Percentiles rank a stretch among this genome's conserved stretches.
Conservation (phyloP, 768 basidiomycete genomes). For the Hydnomerulius pinastri region DNA sequence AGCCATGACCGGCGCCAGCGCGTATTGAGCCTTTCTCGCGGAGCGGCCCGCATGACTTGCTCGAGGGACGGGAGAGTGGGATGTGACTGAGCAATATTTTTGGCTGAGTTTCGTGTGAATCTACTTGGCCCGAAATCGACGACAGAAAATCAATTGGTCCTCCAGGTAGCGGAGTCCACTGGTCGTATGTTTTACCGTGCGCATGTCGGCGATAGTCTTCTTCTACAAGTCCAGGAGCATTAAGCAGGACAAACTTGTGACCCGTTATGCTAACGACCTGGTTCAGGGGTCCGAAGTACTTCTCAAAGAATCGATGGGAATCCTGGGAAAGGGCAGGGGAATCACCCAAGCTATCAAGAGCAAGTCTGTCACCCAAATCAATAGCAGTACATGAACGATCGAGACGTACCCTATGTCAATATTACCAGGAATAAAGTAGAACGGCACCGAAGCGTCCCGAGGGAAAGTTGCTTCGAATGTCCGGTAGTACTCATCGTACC, state of each 20-base stretch:
- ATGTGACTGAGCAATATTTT: conserved; percentile 82
- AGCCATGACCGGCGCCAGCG: conserved; percentile 77
- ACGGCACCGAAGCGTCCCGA: conserved; percentile 37
- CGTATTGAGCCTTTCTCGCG: conserved; percentile 74
- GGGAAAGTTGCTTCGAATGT: conserved; percentile 67
- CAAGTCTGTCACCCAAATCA: background rate
- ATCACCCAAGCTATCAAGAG: conserved; percentile 51
- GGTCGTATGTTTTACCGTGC: conserved; percentile 47
- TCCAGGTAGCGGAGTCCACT: conserved; percentile 54
- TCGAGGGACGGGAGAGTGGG: conserved; percentile 75
- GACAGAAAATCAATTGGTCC: conserved; percentile 66
- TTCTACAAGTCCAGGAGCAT: conserved; percentile 80
- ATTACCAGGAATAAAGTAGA: conserved; percentile 77
- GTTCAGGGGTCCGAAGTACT: conserved; percentile 71
- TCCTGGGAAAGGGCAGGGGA: conserved; percentile 51
- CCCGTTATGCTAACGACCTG: conserved; percentile 61
- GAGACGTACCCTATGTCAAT: conserved; percentile 67
- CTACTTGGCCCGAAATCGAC: conserved; percentile 38
- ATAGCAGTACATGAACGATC: background rate
- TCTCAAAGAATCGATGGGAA: conserved; percentile 57
- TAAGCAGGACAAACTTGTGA: conserved; percentile 70
- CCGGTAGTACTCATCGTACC: conserved; percentile 59
- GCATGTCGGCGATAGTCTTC: conserved; percentile 73
- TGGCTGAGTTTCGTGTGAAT: conserved; percentile 14
- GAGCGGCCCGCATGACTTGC: conserved; percentile 72